Conservation (phyloP, 2,329 filamentous ascomycete genomes). For the Trichoderma gracile region DNA sequence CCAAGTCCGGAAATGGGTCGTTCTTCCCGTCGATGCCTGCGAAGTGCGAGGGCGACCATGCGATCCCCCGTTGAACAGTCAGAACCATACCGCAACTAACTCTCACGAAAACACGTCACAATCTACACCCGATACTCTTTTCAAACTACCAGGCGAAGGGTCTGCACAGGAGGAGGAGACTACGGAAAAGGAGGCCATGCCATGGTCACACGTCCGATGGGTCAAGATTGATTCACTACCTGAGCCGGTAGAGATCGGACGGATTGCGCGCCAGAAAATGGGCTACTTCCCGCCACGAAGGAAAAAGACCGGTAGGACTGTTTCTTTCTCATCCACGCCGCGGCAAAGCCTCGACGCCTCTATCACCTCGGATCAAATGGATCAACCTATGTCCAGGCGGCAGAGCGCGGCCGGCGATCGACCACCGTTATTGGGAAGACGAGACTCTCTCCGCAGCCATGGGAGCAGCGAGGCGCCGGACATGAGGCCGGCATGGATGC, state of each 20-base stretch:
- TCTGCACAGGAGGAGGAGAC: conserved; percentile 27
- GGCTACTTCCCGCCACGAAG: conserved; percentile 90
- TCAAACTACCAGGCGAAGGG: conserved; percentile 23
- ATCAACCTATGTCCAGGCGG: conserved; percentile 43
- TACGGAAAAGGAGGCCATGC: conserved; percentile 56
- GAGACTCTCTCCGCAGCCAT: conserved; percentile 41
- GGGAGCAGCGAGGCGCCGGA: conserved; percentile 44
- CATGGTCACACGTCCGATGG: conserved; percentile 89
- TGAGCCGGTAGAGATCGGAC: conserved; percentile 78
- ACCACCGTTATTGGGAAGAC: conserved; percentile 38
- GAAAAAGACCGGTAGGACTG: conserved; percentile 75
- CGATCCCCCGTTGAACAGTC: conserved; percentile 49
- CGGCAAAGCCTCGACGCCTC: conserved; percentile 64
- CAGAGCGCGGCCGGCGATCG: conserved; percentile 45
- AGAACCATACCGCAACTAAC: conserved; percentile 47
- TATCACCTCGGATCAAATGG: conserved; percentile 45
- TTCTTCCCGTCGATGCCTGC: conserved; percentile 88
- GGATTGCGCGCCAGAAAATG: conserved; percentile 75
- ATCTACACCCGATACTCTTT: background rate
- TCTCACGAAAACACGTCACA: conserved; percentile 42
- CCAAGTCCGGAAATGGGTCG: conserved; percentile 76
- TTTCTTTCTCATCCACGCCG: conserved; percentile 67
- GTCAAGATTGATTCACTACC: conserved; percentile 71
- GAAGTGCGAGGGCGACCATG: conserved; percentile 74
- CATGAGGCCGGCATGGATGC: conserved; percentile 62